phyloP scores from a whole-genome alignment of 306 rosid genomes.

The Biancaea sappan region DNA sequence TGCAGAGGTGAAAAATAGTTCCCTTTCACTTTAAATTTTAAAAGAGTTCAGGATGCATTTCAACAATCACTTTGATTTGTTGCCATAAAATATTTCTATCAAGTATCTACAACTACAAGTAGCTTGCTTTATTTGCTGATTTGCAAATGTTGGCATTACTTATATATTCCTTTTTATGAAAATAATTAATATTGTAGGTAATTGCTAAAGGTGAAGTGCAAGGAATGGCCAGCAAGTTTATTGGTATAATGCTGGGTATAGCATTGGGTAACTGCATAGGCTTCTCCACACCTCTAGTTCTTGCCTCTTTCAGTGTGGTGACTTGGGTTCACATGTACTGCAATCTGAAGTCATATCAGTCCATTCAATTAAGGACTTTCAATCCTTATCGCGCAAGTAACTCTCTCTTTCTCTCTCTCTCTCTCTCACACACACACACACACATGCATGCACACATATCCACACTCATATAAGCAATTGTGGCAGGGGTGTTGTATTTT shows the following conservation, averaged over 20 bases:
- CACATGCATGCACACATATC: not conserved
- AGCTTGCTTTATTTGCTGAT: slow-evolving; percentile 7
- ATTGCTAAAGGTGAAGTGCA: slow-evolving; percentile 99
- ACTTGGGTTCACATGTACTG: slow-evolving; percentile 93
- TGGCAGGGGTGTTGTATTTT: slow-evolving; percentile 12
- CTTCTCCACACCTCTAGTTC: slow-evolving; percentile 73
- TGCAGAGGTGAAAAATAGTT: slow-evolving; percentile 75
- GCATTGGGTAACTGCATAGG: slow-evolving; percentile 79
- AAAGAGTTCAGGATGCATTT: slow-evolving; percentile 12
- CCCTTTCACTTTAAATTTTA: slow-evolving; percentile 9
- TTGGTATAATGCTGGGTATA: slow-evolving; percentile 84
- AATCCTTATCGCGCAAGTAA: slow-evolving; percentile 98
- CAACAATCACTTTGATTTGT: slow-evolving; percentile 17
- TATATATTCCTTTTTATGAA: slow-evolving; percentile 22
- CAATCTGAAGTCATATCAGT: slow-evolving; percentile 92
- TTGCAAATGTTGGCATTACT: not conserved
- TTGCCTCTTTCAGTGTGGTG: slow-evolving; percentile 75
- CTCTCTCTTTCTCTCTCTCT: slow-evolving; percentile 31
- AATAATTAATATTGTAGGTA: slow-evolving; percentile 55
- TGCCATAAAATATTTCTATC: slow-evolving; percentile 27
- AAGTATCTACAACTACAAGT: slow-evolving; percentile 6
- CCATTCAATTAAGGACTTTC: slow-evolving; percentile 83
- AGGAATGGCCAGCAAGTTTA: slow-evolving; percentile 96
- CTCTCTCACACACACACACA: not conserved
- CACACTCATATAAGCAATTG: no score